These are phyloP conservation scores for Pueraria montana DNA, from an alignment of 306 rosid species.

Conservation along the genomic window DNA sequence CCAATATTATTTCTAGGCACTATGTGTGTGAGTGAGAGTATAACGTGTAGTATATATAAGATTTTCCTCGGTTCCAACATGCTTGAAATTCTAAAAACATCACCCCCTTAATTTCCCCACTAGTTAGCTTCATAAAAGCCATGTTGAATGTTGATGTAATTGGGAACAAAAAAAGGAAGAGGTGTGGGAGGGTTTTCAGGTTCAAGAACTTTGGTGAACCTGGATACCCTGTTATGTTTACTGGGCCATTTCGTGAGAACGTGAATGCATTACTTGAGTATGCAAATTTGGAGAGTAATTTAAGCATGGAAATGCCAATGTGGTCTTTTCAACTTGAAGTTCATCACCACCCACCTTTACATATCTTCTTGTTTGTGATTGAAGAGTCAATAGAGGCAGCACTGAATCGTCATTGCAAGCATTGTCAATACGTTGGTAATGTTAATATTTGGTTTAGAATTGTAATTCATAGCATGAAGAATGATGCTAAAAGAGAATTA, in stretches of 20 bases:
- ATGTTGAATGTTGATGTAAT: constrained; percentile 71
- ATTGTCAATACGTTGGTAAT: constrained; percentile 86
- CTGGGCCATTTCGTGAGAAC: constrained; percentile 73
- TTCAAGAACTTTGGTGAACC: constrained; percentile 83
- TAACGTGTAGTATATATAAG: constrained; percentile 28
- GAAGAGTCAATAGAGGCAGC: constrained; percentile 72
- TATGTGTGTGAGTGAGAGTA: constrained; percentile 55
- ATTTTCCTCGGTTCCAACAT: constrained; percentile 38
- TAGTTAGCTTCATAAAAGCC: background rate
- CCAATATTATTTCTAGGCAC: constrained; percentile 74
- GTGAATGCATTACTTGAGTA: constrained; percentile 73
- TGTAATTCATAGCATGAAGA: background rate
- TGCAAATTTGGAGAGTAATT: constrained; percentile 68
- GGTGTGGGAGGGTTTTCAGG: constrained; percentile 81
- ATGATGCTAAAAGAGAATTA: background rate
- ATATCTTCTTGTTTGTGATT: constrained; percentile 68
- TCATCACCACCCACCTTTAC: constrained; percentile 79
- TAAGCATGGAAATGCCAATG: constrained; percentile 59
- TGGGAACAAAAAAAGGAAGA: constrained; percentile 78
- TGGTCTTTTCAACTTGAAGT: constrained; percentile 93
- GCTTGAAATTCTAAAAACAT: constrained; percentile 45
- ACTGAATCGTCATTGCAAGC: constrained; percentile 69
- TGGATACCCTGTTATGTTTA: constrained; percentile 72
- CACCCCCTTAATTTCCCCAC: background rate
- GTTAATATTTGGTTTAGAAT: background rate